These are phyloP conservation scores for Selaginella moellendorffii DNA, from an alignment of 75 land plant species.

Conservation along the genomic window DNA sequence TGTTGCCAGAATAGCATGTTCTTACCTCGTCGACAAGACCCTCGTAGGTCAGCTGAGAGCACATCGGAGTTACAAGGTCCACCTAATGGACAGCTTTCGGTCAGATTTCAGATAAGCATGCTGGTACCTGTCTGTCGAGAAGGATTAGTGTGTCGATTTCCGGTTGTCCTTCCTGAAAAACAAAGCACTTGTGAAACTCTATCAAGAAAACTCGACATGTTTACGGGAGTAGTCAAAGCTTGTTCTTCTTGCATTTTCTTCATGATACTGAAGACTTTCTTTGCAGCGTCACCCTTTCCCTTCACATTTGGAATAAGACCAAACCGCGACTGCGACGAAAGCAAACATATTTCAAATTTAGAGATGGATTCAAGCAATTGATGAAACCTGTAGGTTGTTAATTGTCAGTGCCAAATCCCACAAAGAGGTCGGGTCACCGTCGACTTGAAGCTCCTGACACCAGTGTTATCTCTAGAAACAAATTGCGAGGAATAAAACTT, in stretches of 20 bases:
- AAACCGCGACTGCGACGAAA: conserved; percentile 19
- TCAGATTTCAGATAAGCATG: no score
- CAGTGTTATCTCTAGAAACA: conserved; percentile 1
- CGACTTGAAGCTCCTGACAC: conserved; percentile 60
- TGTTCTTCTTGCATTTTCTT: conserved; percentile 71
- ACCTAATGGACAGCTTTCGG: conserved; percentile 43
- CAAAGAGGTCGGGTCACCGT: conserved; percentile 78
- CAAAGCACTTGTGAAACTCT: conserved; percentile 1
- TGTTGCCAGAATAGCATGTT: neutral
- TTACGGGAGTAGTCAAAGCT: conserved; percentile 29
- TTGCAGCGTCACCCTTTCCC: conserved; percentile 90
- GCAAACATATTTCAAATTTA: conserved; percentile 1
- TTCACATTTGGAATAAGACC: conserved; percentile 88
- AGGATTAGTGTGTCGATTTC: conserved; percentile 85
- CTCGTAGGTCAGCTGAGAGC: conserved; percentile 91
- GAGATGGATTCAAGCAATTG: neutral
- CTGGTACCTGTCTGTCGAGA: conserved; percentile 79
- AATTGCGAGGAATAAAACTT: conserved; percentile 14
- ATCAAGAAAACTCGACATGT: neutral
- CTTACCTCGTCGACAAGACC: conserved; percentile 92
- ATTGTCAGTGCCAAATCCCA: conserved; percentile 91
- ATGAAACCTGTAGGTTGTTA: conserved; percentile 74
- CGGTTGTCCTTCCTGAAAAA: conserved; percentile 45
- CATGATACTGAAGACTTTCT: conserved; percentile 58
- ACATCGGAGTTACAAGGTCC: conserved; percentile 97